Base-by-base conservation (phyloP, 495 filamentous ascomycete species). In the Tricharina praecox region DNA sequence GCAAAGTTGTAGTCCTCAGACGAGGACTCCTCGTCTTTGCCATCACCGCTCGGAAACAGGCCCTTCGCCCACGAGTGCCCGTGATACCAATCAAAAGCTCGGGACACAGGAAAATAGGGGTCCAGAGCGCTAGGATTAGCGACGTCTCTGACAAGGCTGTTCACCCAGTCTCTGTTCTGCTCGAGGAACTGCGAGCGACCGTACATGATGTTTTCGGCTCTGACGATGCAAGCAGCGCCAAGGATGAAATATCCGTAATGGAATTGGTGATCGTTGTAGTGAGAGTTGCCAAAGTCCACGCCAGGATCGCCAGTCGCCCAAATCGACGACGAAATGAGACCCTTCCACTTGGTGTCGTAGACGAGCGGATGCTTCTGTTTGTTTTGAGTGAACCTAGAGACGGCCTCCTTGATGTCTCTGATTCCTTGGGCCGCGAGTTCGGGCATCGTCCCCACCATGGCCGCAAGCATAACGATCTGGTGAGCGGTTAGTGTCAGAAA, bases 1-100 rank as follows among this genome's bases (percentile, higher is more conserved):
- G 81, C 75, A 52, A 82, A 85, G 70, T 86, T 78, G 33, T 81
- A 73, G 63, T 97, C 90, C 66, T 97, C 90, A 4, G 82, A 90
- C 32, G 80, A 80, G 15, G 80, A 86, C 61, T 97, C 90, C 59
- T 95, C 70, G 58, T 97, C 82, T 63, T 95, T 94, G 52, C 86
- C 82, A 58, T 97, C 92, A 30, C 67, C 72, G n/a, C 79, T 78
- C 53, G 86, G 83, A 62, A 82, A 93, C n/a, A 97, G 71, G 4
- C 90, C 90, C 53, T 93, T 83, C 1, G 90, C 92, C 82, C 88
- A 97, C 8, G 81, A 87, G 69, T 97, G 90, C 4, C 90, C 90
- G 59, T 92, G 76, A 65, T 74, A 95, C 82, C 85, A 94, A 64
- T 97, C 90, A 54, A 96, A 95, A 36, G 65, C 70, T 16, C 90